phyloP scores from a whole-genome alignment of 2,329 filamentous ascomycete species.

The Stemphylium lycopersici region DNA sequence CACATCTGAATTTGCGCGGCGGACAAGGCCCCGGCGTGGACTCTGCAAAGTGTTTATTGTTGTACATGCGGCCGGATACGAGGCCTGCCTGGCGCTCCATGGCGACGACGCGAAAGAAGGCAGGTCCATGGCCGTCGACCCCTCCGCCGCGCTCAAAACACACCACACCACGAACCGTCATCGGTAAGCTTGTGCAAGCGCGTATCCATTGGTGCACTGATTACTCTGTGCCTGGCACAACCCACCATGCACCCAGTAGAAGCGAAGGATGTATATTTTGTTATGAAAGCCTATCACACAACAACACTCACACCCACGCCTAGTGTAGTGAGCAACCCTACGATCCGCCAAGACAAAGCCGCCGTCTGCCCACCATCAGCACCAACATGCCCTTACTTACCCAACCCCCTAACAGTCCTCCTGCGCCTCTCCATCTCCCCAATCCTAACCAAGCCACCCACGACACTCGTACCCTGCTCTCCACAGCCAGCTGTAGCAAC shows the following conservation, averaged over 20 bases:
- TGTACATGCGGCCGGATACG: no score
- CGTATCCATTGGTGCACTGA: no score
- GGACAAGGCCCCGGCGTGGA: no score
- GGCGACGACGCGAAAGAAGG: no score
- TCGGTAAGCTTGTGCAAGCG: no score
- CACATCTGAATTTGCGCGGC: neutral
- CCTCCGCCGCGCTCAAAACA: no score
- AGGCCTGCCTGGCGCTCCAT: no score
- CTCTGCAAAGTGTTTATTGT: no score
- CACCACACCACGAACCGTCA: no score
- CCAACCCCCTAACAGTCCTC: constrained; percentile 4
- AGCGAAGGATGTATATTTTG: constrained; percentile 13
- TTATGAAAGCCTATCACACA: constrained; percentile 5
- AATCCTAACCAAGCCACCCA: constrained; percentile 21
- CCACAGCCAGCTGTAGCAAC: constrained; percentile 29
- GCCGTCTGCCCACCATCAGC: neutral
- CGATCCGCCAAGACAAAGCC: neutral
- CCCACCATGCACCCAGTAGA: neutral
- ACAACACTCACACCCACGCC: neutral
- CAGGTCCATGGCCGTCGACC: no score
- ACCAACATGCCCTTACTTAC: neutral
- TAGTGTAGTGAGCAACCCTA: neutral
- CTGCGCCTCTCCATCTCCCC: constrained; percentile 22
- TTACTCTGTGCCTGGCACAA: no score
- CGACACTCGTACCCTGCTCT: constrained; percentile 12